Percentiles rank a stretch among this genome's conserved stretches.
These are phyloP conservation scores for Bigelowiella natans DNA, from an alignment of 78 protist genomes.

Conservation along the genomic window DNA sequence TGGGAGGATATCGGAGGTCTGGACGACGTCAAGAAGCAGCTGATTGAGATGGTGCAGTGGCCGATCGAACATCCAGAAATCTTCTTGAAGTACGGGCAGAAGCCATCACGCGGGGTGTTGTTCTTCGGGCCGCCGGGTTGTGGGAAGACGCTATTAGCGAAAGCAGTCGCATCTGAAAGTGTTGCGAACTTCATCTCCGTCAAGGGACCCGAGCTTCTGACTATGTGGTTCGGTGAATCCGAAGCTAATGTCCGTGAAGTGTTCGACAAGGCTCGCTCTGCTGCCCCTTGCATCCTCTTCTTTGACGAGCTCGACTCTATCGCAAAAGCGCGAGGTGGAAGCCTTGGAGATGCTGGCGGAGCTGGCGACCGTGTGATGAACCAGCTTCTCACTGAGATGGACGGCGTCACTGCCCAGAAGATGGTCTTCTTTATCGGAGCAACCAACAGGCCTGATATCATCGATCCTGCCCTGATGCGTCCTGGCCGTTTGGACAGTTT, in stretches of 20 bases:
- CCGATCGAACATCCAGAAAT: conserved; percentile 99
- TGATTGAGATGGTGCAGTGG: conserved; percentile 88
- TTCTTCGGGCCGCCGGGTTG: conserved; percentile 99
- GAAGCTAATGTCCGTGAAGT: conserved; percentile 98
- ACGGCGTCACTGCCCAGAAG: conserved; percentile 97
- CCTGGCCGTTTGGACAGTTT: conserved; percentile 99
- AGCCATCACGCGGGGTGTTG: conserved; percentile 95
- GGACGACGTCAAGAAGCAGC: conserved; percentile 81
- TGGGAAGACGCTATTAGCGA: conserved; percentile 99
- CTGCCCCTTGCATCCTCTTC: conserved; percentile 99
- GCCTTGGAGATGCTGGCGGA: conserved; percentile 96
- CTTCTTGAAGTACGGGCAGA: conserved; percentile 95
- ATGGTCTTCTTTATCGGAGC: conserved; percentile 99
- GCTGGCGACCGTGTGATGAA: conserved; percentile 99
- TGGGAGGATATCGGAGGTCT: conserved; percentile 99
- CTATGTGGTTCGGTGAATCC: conserved; percentile 99
- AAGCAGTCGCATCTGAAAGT: conserved; percentile 99
- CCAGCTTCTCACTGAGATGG: conserved; percentile 99
- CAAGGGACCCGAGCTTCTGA: conserved; percentile 95
- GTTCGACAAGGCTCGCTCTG: conserved; percentile 97
- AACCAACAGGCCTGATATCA: conserved; percentile 99
- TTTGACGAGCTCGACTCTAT: conserved; percentile 99
- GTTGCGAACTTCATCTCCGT: conserved; percentile 99
- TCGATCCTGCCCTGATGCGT: conserved; percentile 98
- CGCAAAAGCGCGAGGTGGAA: conserved; percentile 91